These are phyloP conservation scores for Panellus pusillus DNA, from an alignment of 768 basidiomycete species.

Conservation along the genomic window DNA sequence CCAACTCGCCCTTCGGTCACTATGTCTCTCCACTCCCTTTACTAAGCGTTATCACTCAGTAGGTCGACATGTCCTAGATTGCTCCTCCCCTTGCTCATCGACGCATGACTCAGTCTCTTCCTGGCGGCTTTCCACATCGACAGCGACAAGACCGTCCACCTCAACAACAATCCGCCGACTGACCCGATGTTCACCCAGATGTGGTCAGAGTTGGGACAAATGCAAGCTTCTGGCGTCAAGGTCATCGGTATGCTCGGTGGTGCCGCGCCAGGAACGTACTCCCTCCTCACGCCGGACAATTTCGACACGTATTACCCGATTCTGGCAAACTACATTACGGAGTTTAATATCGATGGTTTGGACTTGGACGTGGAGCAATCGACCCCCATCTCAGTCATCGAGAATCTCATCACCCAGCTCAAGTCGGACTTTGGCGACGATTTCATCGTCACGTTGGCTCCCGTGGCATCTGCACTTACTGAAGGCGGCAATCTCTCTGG, in stretches of 20 bases:
- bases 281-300: conserved; percentile 14
- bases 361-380: conserved; percentile 29
- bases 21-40: conserved; percentile 27
- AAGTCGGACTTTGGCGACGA: conserved; percentile 26
- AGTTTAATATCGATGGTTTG: conserved; percentile 27
- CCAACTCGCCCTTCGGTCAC: conserved; percentile 17
- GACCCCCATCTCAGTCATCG: conserved; percentile 16
- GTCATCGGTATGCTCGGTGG: conserved; percentile 29
- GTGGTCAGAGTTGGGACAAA: conserved; percentile 25
- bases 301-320: conserved; percentile 26
- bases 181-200: conserved; percentile 24
- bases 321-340: conserved; percentile 20
- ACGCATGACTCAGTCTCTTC: conserved; percentile 16
- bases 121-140: conserved; percentile 29
- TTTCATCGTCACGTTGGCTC: conserved; percentile 29
- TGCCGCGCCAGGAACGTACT: conserved; percentile 25
- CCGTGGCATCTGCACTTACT: conserved; percentile 25
- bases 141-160: conserved; percentile 21
- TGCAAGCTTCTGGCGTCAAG: conserved; percentile 25
- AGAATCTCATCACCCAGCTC: conserved; percentile 24
- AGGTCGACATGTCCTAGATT: not conserved
- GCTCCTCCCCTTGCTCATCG: not conserved
- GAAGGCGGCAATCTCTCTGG: conserved; percentile 28
- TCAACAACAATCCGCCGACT: conserved; percentile 24
- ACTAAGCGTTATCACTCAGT: conserved; percentile 24